These are phyloP conservation scores for Globisporangium middletonii DNA, from an alignment of 352 stramenopile genomes.

Conservation along the genomic window DNA sequence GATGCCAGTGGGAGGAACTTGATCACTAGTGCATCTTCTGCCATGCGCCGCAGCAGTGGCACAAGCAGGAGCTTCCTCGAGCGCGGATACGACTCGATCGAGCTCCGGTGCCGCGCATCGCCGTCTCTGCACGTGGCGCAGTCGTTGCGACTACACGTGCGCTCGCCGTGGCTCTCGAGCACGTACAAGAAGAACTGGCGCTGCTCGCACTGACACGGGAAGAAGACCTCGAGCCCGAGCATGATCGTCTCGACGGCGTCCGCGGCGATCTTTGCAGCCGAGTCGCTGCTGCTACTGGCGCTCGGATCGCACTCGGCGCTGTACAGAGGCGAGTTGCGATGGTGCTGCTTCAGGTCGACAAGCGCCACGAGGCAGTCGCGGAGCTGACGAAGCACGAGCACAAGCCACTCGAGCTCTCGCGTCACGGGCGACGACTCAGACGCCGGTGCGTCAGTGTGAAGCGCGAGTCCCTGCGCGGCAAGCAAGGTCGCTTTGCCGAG, in stretches of 20 bases:
- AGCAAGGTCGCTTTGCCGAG: constrained; percentile 32
- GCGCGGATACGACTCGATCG: constrained; percentile 15
- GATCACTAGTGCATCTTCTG: constrained; percentile 51
- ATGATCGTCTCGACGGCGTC: constrained; percentile 64
- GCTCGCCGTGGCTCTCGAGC: constrained; percentile 12
- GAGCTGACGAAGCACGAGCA: constrained; percentile 8
- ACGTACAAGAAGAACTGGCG: constrained; percentile 47
- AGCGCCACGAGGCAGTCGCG: constrained; percentile 24
- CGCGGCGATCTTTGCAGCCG: constrained; percentile 17
- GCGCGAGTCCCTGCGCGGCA: not conserved
- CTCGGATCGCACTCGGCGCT: constrained; percentile 6
- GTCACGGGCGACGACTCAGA: not conserved
- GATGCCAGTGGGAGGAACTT: constrained; percentile 28
- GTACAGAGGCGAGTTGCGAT: not conserved
- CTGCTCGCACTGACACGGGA: constrained; percentile 69
- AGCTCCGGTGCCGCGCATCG: not conserved
- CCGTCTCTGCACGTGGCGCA: not conserved
- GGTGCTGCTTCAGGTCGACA: constrained; percentile 29
- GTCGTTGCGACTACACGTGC: not conserved
- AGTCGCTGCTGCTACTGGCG: constrained; percentile 9
- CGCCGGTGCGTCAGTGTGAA: not conserved
- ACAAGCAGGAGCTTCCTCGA: constrained; percentile 38
- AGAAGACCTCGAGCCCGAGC: constrained; percentile 85
- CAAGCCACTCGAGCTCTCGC: constrained; percentile 7
- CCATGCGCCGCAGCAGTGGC: constrained; percentile 55